Evolutionary conservation across 192 early-diverging fungal genomes (phyloP), one percentile per base, ranked within the genome.

Genomic region (Umbelopsis ramanniana): DNA sequence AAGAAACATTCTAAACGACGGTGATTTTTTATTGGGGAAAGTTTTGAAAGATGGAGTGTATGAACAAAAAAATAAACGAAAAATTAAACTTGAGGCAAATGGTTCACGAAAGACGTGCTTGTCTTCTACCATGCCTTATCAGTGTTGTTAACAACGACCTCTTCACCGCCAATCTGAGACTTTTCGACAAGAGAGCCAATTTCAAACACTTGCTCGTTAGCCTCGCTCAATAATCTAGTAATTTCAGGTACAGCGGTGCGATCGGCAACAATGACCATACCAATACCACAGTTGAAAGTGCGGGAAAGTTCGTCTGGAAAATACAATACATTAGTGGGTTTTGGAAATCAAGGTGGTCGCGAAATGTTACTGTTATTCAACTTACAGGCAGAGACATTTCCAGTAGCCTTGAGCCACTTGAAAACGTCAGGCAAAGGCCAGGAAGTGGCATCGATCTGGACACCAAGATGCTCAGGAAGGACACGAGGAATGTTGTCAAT

Each of bases 261-360:
- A 46, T 87, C 86, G 12, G 94, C 95, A 35, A 98, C 89, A 10
- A 98, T 77, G 29, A 97, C 93, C 97, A 99, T 98, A 69, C 98
- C 98, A 72, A 99, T 94, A 72, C 98, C 98, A 79, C 96, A 98
- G 91, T 99, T 99, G 87, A 99, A 99, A 0, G 98, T 98, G 57
- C 98, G 89, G 8, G 95, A 90, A 86, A 99, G 91, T 80, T 99
- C 97, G 69, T 83, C 92, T 71, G 29, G 29, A 2, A 29, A 29
- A 29, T 29, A 29, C 29, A 29, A 29, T 3, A 29, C 1, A 3
- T 29, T 29, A 29, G 29, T 2, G 29, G 29, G 29, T 1, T n/a
- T n/a, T 29, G 29, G 29, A 2, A 1, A 29, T 29, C 29, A 29
- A 29, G 29, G 3, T 1, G 29, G 29, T 29, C 29, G 29, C 29